These are phyloP conservation scores for Verticillium dahliae DNA, from an alignment of 2,329 filamentous ascomycete species.

Conservation along the genomic window DNA sequence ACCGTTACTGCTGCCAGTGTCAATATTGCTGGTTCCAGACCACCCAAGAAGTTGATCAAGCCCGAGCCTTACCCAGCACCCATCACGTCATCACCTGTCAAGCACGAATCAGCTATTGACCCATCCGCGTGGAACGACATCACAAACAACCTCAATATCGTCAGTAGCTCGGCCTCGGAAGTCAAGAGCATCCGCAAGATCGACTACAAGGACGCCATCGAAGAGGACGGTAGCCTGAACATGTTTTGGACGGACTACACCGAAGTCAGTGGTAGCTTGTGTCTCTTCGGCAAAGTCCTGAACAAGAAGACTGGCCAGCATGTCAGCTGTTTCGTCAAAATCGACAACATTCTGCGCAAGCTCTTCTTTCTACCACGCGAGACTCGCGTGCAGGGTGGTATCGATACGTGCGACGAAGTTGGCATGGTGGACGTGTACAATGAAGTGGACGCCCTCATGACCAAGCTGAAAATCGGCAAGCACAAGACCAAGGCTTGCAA, in stretches of 20 bases:
- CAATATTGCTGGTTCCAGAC: constrained; percentile 77
- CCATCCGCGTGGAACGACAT: constrained; percentile 84
- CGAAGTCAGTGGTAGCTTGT: constrained; percentile 84
- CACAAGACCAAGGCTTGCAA: constrained; percentile 90
- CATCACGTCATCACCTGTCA: constrained; percentile 64
- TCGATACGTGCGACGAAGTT: constrained; percentile 69
- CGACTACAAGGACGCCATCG: constrained; percentile 76
- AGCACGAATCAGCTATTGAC: constrained; percentile 58
- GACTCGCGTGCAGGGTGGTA: constrained; percentile 46
- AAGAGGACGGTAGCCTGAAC: constrained; percentile 82
- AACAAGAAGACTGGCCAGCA: constrained; percentile 75
- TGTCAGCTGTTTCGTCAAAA: constrained; percentile 90
- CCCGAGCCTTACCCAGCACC: constrained; percentile 62
- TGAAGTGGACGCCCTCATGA: constrained; percentile 86
- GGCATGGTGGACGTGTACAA: constrained; percentile 84
- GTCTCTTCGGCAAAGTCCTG: constrained; percentile 91
- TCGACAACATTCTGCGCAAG: constrained; percentile 90
- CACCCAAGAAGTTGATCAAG: constrained; percentile 69
- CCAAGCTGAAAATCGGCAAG: constrained; percentile 74
- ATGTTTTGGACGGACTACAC: constrained; percentile 98
- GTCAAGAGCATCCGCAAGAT: constrained; percentile 69
- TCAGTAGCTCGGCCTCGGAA: constrained; percentile 65
- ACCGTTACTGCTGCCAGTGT: constrained; percentile 63
- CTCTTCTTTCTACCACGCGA: constrained; percentile 87
- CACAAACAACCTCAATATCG: constrained; percentile 77